Base-by-base conservation (phyloP, 2,329 filamentous ascomycete genomes). In the Trichoderma arundinaceum region DNA sequence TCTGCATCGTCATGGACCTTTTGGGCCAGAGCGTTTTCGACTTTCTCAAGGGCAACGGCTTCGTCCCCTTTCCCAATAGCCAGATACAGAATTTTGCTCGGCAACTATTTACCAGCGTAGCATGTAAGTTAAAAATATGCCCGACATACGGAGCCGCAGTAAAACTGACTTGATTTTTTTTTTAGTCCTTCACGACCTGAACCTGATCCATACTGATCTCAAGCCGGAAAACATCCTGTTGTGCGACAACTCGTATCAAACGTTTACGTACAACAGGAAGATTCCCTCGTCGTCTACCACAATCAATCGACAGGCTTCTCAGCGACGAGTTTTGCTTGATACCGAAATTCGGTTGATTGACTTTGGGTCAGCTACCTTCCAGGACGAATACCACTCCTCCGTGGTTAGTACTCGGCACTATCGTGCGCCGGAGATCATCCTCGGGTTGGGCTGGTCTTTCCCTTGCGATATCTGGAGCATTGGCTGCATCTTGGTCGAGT, bases 1-100 rank as follows among this genome's bases (percentile, higher is more conserved):
- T 99, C 71, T 99, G 95, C 83, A 90, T 90, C 67, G 87, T 90
- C 63, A 90, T 88, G 86, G 87, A 90, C 69, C 79, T 90, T 3
- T 86, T 98, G 38, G 94, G 94, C 54, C 94, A 97, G 75, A 98
- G 94, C 73, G 94, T 99, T 60, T 99, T 99, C 76, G 95, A 99
- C 79, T 99, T 99, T 72, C 84, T 99, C 54, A 99, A 99, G 81
- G 89, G 90, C 74, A 98, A 98, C 75, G 86, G 88, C 69, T 99
- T 99, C 75, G 93, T 97, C 17, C 95, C 95, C 0, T 99, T 99
- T 74, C 95, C 95, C 12, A 98, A 96, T 82, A 97, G 94, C 70
- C 95, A 99, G 78, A 99, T 99, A 66, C 95, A 98, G 77, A 94
- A 88, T 76, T 98, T 99, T 82, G 95, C 95, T 54, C 88, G 94